Evolutionary conservation across 139 green algal species (phyloP), one percentile per base, ranked within the genome.

Genomic region (Eudorina sp.): DNA sequence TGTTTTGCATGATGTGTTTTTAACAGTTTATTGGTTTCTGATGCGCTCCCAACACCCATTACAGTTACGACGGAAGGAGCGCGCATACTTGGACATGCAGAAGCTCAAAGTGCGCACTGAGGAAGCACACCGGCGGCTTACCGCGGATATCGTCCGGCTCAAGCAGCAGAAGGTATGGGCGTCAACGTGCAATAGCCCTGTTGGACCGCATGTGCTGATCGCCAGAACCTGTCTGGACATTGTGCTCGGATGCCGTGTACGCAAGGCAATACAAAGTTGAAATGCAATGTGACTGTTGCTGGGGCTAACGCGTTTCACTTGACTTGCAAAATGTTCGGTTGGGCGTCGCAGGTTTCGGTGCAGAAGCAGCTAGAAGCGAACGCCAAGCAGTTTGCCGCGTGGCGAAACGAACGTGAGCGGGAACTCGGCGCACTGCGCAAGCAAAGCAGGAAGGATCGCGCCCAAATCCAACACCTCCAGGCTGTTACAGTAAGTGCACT

Each of bases 81-180:
- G 88, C 11, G 90, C 92, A 11, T 89, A 86, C 51, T 77, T 89
- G 4, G 38, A n/a, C 11, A 91, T 94, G 85, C 82, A 93, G 69
- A 92, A 91, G 89, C 91, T 94, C n/a, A 94, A 96, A 90, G 70
- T 91, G 86, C 89, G 90, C 53, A 92, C 85, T 5, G 92, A 95
- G 87, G 88, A 91, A 48, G 86, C 92, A 36, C 92, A 89, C 78
- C 87, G 89, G 36, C 91, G 93, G 62, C 92, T 98, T 66, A 75
- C 96, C 29, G 83, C 53, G 3, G 96, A 99, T 85, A 98, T 98
- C 73, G n/a, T 62, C 18, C 73, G 89, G 64, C 97, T 99, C 87
- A 98, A 98, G 89, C 82, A 93, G 73, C 93, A 97, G 77, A 96
- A 97, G 90, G 95, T 96, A 43, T n/a, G n/a, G n/a, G n/a, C n/a